These are phyloP conservation scores for Pythium aphanidermatum DNA, from an alignment of 352 stramenopile genomes.

Conservation along the genomic window DNA sequence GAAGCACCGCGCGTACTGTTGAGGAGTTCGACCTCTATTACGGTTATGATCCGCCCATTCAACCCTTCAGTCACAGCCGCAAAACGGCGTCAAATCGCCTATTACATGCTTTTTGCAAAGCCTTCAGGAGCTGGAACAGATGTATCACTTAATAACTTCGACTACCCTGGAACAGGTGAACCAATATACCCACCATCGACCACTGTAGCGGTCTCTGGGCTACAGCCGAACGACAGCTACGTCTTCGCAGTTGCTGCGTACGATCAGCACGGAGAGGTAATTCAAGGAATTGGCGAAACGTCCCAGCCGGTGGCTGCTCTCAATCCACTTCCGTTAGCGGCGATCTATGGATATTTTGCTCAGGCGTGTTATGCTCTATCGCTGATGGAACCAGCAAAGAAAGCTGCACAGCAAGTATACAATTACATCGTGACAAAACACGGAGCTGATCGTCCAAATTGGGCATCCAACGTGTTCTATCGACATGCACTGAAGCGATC, in stretches of 20 bases:
- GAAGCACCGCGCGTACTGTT: conserved; percentile 40
- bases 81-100: conserved; percentile 31
- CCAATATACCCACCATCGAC: conserved; percentile 27
- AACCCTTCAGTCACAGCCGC: conserved; percentile 19
- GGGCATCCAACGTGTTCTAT: conserved; percentile 60
- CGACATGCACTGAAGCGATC: conserved; percentile 42
- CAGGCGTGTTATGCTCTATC: conserved; percentile 36
- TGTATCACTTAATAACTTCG: conserved; percentile 71
- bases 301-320: conserved; percentile 52
- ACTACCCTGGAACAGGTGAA: conserved; percentile 50
- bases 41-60: conserved; percentile 38
- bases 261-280: conserved; percentile 49
- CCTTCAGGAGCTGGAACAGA: conserved; percentile 55
- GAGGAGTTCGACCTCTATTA: conserved; percentile 48
- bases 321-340: conserved; percentile 49
- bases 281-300: conserved; percentile 62
- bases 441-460: conserved; percentile 23
- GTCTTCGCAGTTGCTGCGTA: conserved; percentile 81
- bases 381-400: conserved; percentile 21
- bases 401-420: conserved; percentile 44
- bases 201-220: conserved; percentile 35
- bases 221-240: conserved; percentile 71
- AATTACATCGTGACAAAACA: conserved; percentile 33
- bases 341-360: conserved; percentile 74
- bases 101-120: conserved; percentile 83